Conservation (phyloP, 2,329 filamentous ascomycete genomes). For the Dendryphion nanum region DNA sequence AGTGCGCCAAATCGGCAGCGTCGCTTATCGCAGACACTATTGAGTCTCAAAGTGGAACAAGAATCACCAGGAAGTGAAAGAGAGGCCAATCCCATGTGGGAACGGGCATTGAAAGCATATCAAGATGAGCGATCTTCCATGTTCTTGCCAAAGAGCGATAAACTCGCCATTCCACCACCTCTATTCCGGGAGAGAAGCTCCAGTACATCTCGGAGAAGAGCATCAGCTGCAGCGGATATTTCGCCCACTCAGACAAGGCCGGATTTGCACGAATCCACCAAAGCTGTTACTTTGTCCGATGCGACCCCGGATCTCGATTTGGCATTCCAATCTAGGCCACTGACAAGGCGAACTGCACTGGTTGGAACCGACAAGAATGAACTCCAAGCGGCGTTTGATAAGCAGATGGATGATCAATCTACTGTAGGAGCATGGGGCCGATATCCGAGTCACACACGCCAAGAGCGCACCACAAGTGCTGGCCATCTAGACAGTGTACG, state of each 20-base stretch:
- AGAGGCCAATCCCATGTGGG: conserved; percentile 31
- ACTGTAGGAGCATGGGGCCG: conserved; percentile 45
- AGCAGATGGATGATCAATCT: conserved; percentile 22
- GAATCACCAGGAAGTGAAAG: conserved; percentile 20
- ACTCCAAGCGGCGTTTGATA: conserved; percentile 20
- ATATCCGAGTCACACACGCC: conserved; percentile 48
- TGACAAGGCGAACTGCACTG: conserved; percentile 17
- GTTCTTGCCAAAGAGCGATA: conserved; percentile 32
- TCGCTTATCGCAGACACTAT: conserved; percentile 28
- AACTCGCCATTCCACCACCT: conserved; percentile 21
- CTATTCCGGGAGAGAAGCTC: conserved; percentile 34
- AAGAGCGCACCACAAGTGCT: conserved; percentile 40
- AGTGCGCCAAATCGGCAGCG: conserved; percentile 16
- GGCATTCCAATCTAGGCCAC: background rate
- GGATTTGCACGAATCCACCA: background rate
- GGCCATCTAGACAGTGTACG: conserved; percentile 38
- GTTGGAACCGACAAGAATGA: conserved; percentile 9
- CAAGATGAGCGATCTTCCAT: conserved; percentile 35
- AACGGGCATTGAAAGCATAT: conserved; percentile 35
- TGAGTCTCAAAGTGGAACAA: conserved; percentile 30
- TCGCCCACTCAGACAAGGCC: background rate
- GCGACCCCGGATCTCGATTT: background rate
- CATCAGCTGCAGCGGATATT: background rate
- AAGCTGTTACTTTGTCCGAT: background rate
- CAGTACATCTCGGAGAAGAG: conserved; percentile 8